Base-by-base conservation (phyloP, 805 yeast species). In the Tetrapisispora fleetii region DNA sequence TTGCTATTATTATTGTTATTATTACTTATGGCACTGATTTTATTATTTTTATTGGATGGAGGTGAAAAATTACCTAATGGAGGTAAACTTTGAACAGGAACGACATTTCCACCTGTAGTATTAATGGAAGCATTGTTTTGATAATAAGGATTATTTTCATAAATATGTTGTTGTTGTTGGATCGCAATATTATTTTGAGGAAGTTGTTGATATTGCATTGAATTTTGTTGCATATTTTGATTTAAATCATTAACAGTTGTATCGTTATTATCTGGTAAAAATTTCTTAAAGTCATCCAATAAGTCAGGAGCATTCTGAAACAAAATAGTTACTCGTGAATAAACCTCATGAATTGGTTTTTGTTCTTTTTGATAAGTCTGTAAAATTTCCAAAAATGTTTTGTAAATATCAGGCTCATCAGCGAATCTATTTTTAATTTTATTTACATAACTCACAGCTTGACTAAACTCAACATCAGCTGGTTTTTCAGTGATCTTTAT, bases 331-430 rank as follows among this genome's bases (percentile, higher is more conserved):
- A 93, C 96, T 63, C 93, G 97, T 48, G 87, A 84, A 60, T 93
- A 93, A 13, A 93, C 99, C 61, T 93, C 98, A 46, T 87, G 83
- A 47, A 93, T 93, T 43, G 96, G 96, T 61, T 88, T 85, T 62
- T 89, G 95, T 62, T 91, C 99, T 54, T 95, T 80, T 70, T 93
- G 99, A 64, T 91, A 93, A 42, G 97, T 91, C 66, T 93, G 99
- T 57, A 93, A 72, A 50, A 91, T 93, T 65, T 93, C 99, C 67
- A 95, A 72, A 58, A 93, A 93, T 58, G 83, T 89, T 68, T 93
- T 93, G 72, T 93, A 93, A 50, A 90, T 88, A 59, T 91, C 97
- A 0, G 99, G 99, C 65, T 90, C 95, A 59, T 81, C 78, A 19
- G 95, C 85, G 65, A 89, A 93, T 53, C 98, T 78, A 48, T 89